These are phyloP conservation scores for Salix dunnii DNA, from an alignment of 345 rosid genomes.

Conservation along the genomic window DNA sequence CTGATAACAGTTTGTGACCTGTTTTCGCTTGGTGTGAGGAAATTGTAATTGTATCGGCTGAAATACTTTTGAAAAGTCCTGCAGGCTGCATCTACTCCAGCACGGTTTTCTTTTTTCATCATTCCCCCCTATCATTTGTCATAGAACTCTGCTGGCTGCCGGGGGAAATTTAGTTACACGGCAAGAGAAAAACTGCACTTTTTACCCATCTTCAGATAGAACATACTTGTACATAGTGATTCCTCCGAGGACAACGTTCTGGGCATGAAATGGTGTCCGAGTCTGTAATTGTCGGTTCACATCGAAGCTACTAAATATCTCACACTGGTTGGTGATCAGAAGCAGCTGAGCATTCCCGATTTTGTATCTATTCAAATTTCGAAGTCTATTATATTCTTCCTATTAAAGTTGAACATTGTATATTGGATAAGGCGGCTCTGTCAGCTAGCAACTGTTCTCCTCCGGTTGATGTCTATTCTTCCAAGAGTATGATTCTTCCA, in stretches of 20 bases:
- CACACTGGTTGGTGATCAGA: constrained; percentile 1
- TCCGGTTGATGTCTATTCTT: constrained; percentile 9
- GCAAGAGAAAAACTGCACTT: constrained; percentile 14
- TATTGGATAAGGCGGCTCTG: not conserved
- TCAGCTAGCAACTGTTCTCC: not conserved
- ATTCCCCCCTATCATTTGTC: constrained; percentile 12
- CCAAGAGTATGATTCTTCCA: constrained; percentile 11
- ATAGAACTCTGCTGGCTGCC: constrained; percentile 12
- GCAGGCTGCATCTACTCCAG: constrained; percentile 29
- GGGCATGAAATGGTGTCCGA: constrained; percentile 1
- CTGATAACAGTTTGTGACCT: constrained; percentile 23
- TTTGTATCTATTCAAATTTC: constrained; percentile 10
- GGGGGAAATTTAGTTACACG: constrained; percentile 19
- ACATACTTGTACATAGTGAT: constrained; percentile 44
- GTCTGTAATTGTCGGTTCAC: not conserved
- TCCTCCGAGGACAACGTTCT: constrained; percentile 10
- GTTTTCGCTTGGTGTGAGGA: constrained; percentile 25
- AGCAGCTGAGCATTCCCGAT: not conserved
- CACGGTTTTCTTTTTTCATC: constrained; percentile 8
- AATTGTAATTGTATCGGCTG: constrained; percentile 35
- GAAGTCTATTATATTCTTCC: not conserved
- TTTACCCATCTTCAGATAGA: constrained; percentile 16
- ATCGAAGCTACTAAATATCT: not conserved
- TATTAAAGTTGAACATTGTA: not conserved
- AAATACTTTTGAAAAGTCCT: constrained; percentile 11